Conservation (phyloP, 495 filamentous ascomycete genomes). For the Delitschia confertaspora region DNA sequence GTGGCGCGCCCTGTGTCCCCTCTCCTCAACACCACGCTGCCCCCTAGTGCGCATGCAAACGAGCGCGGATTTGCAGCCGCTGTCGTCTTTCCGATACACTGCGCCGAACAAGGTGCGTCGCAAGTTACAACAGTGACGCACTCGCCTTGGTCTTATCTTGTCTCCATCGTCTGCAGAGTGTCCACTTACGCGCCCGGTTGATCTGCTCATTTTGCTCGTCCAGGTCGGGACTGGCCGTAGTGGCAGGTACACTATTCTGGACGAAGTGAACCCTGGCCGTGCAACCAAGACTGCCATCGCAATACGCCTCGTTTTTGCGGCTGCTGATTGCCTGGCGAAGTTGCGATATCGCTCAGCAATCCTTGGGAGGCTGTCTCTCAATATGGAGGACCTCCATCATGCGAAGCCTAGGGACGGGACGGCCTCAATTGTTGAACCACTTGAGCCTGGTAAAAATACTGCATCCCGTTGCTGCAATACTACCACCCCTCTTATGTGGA, state of each 20-base stretch:
- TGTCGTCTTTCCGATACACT: background rate
- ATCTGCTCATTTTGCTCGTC: slow-evolving; percentile 22
- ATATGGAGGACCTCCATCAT: background rate
- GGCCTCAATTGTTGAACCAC: no score
- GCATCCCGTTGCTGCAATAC: no score
- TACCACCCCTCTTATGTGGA: no score
- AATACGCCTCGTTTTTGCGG: slow-evolving; percentile 21
- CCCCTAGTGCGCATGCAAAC: background rate
- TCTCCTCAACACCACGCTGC: slow-evolving; percentile 1
- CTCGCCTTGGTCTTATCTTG: slow-evolving; percentile 22
- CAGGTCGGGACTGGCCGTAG: slow-evolving; percentile 27
- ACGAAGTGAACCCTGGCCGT: slow-evolving; percentile 7
- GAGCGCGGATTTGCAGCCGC: background rate
- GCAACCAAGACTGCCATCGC: slow-evolving; percentile 13
- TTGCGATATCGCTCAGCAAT: slow-evolving; percentile 29
- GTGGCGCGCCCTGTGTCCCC: background rate
- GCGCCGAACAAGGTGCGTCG: slow-evolving; percentile 1
- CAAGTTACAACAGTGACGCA: slow-evolving; percentile 7
- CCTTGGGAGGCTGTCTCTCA: no score
- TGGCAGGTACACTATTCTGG: slow-evolving; percentile 9
- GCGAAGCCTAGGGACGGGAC: no score
- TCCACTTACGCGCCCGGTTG: slow-evolving; percentile 29
- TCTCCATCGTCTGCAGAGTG: slow-evolving; percentile 15
- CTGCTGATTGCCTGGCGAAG: slow-evolving; percentile 12
- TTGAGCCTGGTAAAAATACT: no score